Base-by-base conservation (phyloP, 2,329 filamentous ascomycete species). In the Monosporascus sp. region DNA sequence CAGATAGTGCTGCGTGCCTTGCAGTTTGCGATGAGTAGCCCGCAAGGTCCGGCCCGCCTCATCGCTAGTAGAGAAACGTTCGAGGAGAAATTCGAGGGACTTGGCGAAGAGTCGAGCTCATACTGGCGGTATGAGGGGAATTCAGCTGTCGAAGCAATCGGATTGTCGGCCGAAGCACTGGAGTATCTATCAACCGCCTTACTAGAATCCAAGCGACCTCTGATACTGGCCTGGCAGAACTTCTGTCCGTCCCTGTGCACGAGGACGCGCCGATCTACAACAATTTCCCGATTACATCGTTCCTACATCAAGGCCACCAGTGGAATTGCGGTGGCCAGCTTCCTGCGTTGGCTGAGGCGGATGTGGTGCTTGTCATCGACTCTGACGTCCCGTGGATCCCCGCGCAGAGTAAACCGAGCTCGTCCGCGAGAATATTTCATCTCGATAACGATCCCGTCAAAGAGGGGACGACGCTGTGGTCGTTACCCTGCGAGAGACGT, bases 351-450 rank as follows among this genome's bases (percentile, higher is more conserved):
- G 76, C 73, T 54, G 78, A 78, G 1, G 83, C 84, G 0, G 84
- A 87, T 62, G 74, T 86, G 39, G 86, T 88, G 48, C 62, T 88
- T 9, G 80, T 86, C 11, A 69, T 85, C 20, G 84, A 87, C 64
- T 84, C 83, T 54, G 84, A 88, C 62, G 82, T 86, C 1, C 84
- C 84, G 0, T 88, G 83, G 83, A 84, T 88, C 47, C 79, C 80
- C 24, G 85, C 82, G 0, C 80, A 81, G 62, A 84, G 79, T 69
- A 77, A 77, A 51, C 84, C 84, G 1, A 76, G 22, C 73, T 22
- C 68, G 73, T 1, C 72, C 4, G 81, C 83, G 2, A 80, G 76
- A 54, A 78, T 87, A 52, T 77, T 82, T 52, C 84, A 88, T 24
- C 3, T 24, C 22, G 22, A 88, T 59, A 76, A 82, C 36, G 84